Evolutionary conservation across 1,139 yeast species (phyloP).

Genomic region (Geotrichum citri-aurantii): DNA sequence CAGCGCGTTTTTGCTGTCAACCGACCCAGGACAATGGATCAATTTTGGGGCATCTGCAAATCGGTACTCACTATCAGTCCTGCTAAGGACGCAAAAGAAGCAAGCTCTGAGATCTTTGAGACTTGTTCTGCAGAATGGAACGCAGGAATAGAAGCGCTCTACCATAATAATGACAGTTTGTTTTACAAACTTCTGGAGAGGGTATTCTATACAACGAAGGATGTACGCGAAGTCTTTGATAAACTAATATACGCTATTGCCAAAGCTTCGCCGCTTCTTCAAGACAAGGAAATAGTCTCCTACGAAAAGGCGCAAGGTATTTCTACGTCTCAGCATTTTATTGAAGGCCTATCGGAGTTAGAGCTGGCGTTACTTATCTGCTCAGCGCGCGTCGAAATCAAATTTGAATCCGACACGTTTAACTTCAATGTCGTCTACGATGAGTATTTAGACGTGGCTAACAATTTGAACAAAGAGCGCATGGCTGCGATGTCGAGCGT

Average conservation of each 20-base stretch:
- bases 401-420: constrained; percentile 46
- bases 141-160: constrained; percentile 21
- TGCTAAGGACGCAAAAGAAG: neutral
- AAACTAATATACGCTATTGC: constrained; percentile 46
- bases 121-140: constrained; percentile 15
- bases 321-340: constrained; percentile 34
- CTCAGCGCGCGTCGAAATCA: constrained; percentile 64
- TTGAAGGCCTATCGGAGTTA: constrained; percentile 53
- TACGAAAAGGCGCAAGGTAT: constrained; percentile 25
- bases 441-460: constrained; percentile 61
- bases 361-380: constrained; percentile 66
- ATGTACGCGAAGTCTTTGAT: constrained; percentile 51
- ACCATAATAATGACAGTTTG: constrained; percentile 30
- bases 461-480: constrained; percentile 42
- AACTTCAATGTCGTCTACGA: constrained; percentile 74
- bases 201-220: constrained; percentile 56
- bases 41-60: constrained; percentile 34
- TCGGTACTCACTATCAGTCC: constrained; percentile 8
- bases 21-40: constrained; percentile 41
- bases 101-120: neutral
- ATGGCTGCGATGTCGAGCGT: constrained; percentile 29
- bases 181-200: constrained; percentile 40
- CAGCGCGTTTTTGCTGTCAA: constrained; percentile 64
- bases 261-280: constrained; percentile 32
- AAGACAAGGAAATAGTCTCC: constrained; percentile 35